Conservation (phyloP, 768 basidiomycete genomes). For the Cystoderma amianthinum region DNA sequence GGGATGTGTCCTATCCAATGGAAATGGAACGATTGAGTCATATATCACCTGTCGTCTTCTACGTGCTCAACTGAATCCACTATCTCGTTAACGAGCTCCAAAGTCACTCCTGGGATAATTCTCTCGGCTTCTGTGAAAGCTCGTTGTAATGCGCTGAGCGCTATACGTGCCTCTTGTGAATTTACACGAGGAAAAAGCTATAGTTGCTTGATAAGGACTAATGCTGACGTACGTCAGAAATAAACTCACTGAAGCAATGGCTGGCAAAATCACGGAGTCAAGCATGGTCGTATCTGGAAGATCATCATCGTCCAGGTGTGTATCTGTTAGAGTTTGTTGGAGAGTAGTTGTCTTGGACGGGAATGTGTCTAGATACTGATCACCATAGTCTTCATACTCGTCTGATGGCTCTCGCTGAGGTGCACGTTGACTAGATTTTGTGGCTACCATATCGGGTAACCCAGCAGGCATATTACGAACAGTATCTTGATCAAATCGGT, state of each 20-base stretch:
- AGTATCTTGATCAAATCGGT: conserved; percentile 56
- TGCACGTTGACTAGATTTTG: conserved; percentile 11
- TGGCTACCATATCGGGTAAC: not conserved
- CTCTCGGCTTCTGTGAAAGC: conserved; percentile 95
- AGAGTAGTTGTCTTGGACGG: conserved; percentile 35
- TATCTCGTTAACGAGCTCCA: conserved; percentile 91
- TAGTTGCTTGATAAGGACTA: conserved; percentile 4
- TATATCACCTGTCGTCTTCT: conserved; percentile 57
- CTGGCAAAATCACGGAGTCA: conserved; percentile 91
- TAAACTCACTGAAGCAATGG: conserved; percentile 82
- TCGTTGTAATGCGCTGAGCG: conserved; percentile 78
- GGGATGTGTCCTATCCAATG: too few relatives aligned
- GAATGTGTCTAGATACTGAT: conserved; percentile 46
- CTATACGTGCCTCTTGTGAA: conserved; percentile 85
- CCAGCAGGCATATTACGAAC: conserved; percentile 49
- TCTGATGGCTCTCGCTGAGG: conserved; percentile 47
- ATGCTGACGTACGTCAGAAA: not conserved
- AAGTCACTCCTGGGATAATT: conserved; percentile 90
- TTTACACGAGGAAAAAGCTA: conserved; percentile 91
- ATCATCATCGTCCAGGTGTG: conserved; percentile 48
- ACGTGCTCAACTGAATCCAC: conserved; percentile 90
- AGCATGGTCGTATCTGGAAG: conserved; percentile 87
- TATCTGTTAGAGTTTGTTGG: conserved; percentile 39
- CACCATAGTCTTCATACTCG: conserved; percentile 61
- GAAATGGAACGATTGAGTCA: not conserved